phyloP scores from a whole-genome alignment of 176 grass and related monocot genomes.

The Bonia amplexicaulis region DNA sequence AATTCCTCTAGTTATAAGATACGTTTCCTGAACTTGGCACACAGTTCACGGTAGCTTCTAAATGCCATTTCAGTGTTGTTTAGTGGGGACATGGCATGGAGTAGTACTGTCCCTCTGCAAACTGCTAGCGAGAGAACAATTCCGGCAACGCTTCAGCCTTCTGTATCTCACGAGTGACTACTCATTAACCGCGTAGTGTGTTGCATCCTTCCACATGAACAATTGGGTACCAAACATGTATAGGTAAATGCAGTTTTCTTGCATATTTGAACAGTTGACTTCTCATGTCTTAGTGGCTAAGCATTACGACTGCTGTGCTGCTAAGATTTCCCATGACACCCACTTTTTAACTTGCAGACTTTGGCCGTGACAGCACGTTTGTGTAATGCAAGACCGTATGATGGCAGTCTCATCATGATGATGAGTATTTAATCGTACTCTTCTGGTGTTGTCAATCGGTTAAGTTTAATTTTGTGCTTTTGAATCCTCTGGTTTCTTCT shows the following conservation, averaged over 20 bases:
- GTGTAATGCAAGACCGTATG: background rate
- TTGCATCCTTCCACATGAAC: background rate
- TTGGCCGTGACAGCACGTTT: background rate
- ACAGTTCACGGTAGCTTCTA: background rate
- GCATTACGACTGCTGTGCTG: background rate
- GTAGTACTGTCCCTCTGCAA: no score
- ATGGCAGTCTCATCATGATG: no score
- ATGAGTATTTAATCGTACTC: no score
- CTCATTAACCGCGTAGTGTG: background rate
- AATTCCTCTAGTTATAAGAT: background rate
- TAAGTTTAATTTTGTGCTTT: no score
- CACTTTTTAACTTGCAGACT: background rate
- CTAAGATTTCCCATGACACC: background rate
- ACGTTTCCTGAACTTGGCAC: background rate
- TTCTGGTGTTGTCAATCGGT: no score
- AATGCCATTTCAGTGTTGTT: background rate
- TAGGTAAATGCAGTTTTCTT: background rate
- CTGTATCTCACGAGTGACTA: background rate
- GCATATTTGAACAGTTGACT: background rate
- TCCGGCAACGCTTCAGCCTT: background rate
- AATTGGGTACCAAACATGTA: no score
- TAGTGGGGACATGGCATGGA: background rate
- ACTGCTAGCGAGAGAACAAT: background rate
- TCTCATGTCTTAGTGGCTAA: background rate
- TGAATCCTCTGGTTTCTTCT: no score